A percentile compares a stretch with the other conserved stretches of the same genome.
Evolutionary conservation across 2,329 filamentous ascomycete species (phyloP).

Genomic region (Aspergillus texensis): DNA sequence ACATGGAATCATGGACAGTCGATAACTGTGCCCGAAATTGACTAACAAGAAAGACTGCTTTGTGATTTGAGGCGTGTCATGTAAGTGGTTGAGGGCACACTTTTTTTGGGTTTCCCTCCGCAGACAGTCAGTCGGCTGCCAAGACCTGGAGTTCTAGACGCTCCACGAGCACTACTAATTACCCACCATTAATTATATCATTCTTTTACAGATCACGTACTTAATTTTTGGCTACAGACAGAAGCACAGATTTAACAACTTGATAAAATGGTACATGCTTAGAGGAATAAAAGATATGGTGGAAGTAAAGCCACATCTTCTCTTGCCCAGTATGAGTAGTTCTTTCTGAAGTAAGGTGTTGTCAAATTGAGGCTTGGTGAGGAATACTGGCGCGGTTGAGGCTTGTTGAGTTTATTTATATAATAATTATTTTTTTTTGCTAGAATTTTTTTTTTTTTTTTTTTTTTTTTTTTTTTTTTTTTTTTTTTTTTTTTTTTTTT

Average conservation of each 20-base stretch:
- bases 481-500: no score
- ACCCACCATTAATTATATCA: not conserved
- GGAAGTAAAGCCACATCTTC: not conserved
- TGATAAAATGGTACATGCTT: no score
- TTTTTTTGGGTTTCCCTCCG: not conserved
- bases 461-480: no score
- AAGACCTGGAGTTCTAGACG: slow-evolving; percentile 5
- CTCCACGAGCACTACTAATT: not conserved
- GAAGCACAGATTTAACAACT: not conserved
- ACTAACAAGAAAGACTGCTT: not conserved
- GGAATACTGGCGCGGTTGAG: not conserved
- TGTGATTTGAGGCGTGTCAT: not conserved
- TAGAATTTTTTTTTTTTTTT: no score
- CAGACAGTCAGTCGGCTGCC: slow-evolving; percentile 2
- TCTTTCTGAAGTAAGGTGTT: not conserved
- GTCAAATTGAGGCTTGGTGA: not conserved
- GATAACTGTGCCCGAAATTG: not conserved
- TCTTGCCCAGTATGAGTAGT: no score
- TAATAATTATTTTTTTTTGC: not conserved
- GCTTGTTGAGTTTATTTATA: not conserved
- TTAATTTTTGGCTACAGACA: not conserved
- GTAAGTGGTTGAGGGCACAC: not conserved
- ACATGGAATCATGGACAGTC: slow-evolving; percentile 25
- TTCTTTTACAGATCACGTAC: not conserved
- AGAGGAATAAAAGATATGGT: not conserved